Evolutionary conservation across 1,284 basidiomycete species (phyloP).

Genomic region (Coriolopsis trogii): DNA sequence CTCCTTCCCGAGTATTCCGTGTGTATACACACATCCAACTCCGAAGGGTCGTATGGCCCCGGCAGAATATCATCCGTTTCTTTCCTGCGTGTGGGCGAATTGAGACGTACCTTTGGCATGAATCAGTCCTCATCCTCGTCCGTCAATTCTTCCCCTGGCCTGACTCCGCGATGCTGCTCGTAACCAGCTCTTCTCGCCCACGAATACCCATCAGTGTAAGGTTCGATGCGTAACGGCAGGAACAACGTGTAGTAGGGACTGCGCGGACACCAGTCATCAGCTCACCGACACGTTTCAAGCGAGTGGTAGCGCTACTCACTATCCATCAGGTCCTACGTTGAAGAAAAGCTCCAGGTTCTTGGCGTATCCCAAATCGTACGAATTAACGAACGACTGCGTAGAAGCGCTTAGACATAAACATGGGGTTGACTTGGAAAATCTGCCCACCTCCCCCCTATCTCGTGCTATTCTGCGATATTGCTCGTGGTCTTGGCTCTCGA

Average conservation of each 20-base stretch:
- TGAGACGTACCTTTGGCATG: too few relatives aligned
- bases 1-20: conserved; percentile 45
- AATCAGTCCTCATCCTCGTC: conserved; percentile 62
- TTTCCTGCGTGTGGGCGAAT: too few relatives aligned
- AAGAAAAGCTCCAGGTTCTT: conserved; percentile 88
- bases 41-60: conserved; percentile 80
- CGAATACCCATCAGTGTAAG: conserved; percentile 84
- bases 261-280: conserved; percentile 3
- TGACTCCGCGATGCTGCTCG: conserved; percentile 59
- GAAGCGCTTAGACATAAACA: neutral
- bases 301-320: conserved; percentile 54
- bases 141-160: conserved; percentile 71
- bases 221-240: conserved; percentile 79
- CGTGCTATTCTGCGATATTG: conserved; percentile 76
- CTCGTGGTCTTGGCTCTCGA: conserved; percentile 89
- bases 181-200: conserved; percentile 77
- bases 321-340: conserved; percentile 80
- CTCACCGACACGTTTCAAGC: neutral
- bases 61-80: conserved; percentile 64
- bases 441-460: conserved; percentile 67
- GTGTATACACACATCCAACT: conserved; percentile 25
- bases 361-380: conserved; percentile 84
- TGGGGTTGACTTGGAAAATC: neutral
- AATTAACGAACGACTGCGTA: conserved; percentile 81
- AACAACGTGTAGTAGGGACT: conserved; percentile 80